A percentile compares a stretch with the other conserved stretches of the same genome.
Evolutionary conservation across 768 basidiomycete genomes (phyloP).

Genomic region (Clitopilus hobsonii): DNA sequence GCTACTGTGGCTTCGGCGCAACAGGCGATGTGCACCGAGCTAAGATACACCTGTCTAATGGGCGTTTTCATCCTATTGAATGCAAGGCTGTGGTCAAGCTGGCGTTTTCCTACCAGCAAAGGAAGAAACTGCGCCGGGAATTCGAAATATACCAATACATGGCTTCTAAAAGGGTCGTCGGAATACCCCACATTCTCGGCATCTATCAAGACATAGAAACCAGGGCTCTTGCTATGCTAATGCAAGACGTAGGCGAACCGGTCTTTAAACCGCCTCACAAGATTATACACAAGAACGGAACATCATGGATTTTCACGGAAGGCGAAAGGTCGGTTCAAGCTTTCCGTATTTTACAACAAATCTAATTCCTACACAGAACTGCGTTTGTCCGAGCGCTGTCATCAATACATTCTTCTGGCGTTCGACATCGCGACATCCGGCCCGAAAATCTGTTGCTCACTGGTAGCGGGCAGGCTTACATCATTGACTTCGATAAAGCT

Average conservation of each 20-base stretch:
- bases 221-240: neutral
- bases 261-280: neutral
- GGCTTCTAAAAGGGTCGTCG: neutral
- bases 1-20: too few relatives aligned
- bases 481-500: slow-evolving; percentile 23
- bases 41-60: neutral
- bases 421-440: slow-evolving; percentile 22
- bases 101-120: too few relatives aligned
- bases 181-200: neutral
- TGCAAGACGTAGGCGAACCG: neutral
- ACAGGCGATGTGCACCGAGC: slow-evolving; percentile 4
- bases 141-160: neutral
- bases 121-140: neutral
- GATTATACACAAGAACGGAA: too few relatives aligned
- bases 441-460: slow-evolving; percentile 16
- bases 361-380: too few relatives aligned
- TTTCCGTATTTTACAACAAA: too few relatives aligned
- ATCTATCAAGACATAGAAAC: neutral
- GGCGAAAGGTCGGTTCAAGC: too few relatives aligned
- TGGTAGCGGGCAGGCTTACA: slow-evolving; percentile 10
- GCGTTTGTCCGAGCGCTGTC: slow-evolving; percentile 6
- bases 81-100: slow-evolving; percentile 5
- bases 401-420: slow-evolving; percentile 17
- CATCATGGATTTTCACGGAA: too few relatives aligned
- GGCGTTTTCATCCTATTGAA: too few relatives aligned